A percentile compares a stretch with the other conserved stretches of the same genome.
phyloP scores from a whole-genome alignment of 768 basidiomycete genomes.

The Phanerodontia chrysosporium region DNA sequence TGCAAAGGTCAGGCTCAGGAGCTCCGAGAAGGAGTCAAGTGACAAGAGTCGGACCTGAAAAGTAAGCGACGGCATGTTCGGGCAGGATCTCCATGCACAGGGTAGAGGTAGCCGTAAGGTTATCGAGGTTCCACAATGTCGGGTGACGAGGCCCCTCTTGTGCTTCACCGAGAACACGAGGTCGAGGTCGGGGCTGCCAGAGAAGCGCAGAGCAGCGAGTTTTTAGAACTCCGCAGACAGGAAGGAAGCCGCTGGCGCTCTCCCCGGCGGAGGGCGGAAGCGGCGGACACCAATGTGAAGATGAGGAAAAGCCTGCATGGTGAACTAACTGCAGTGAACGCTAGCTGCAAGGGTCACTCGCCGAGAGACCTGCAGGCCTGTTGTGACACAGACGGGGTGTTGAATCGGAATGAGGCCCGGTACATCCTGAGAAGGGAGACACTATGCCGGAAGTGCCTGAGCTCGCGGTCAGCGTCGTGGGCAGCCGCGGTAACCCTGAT shows the following conservation, averaged over 20 bases:
- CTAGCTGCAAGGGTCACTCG: not conserved
- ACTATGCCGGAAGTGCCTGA: not conserved
- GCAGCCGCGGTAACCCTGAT: not conserved
- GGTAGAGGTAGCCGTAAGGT: not conserved
- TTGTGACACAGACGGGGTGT: not conserved
- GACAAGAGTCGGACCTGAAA: conserved; percentile 3
- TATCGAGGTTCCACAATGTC: not conserved
- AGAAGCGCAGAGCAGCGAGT: not conserved
- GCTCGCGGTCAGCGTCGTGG: not conserved
- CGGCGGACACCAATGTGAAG: not conserved
- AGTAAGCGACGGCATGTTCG: not conserved
- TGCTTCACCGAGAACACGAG: not conserved
- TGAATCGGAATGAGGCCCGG: not conserved
- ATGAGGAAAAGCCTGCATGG: not conserved
- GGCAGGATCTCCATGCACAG: not conserved
- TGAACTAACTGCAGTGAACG: not conserved
- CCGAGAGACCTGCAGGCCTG: too few relatives aligned
- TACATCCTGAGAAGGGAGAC: not conserved
- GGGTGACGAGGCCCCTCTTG: not conserved
- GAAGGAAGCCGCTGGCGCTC: not conserved
- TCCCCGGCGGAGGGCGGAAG: not conserved
- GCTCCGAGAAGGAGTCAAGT: not conserved
- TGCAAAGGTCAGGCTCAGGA: not conserved
- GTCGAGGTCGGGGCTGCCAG: not conserved
- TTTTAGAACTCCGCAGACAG: not conserved